These are phyloP conservation scores for Tolypocladium amazonense DNA, from an alignment of 2,329 filamentous ascomycete genomes.

Conservation along the genomic window DNA sequence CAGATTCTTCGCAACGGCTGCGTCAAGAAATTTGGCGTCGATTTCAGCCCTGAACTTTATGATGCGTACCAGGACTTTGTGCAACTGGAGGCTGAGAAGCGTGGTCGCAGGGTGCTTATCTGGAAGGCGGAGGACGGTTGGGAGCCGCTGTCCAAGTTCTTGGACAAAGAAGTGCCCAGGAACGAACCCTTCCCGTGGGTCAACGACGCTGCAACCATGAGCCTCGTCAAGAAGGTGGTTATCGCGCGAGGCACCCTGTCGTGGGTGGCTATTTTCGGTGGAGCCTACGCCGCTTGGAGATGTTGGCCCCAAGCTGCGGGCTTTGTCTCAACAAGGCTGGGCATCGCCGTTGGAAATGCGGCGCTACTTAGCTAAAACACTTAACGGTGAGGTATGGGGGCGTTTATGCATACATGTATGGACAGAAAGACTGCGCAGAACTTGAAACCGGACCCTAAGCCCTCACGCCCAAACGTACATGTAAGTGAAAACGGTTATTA, in stretches of 20 bases:
- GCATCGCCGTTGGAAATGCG: not conserved
- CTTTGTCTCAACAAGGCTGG: not conserved
- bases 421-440: no score
- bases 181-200: constrained; percentile 19
- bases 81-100: constrained; percentile 15
- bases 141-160: constrained; percentile 30
- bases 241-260: constrained; percentile 6
- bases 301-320: constrained; percentile 3
- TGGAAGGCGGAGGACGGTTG: constrained; percentile 27
- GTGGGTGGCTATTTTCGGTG: constrained; percentile 5
- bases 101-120: constrained; percentile 14
- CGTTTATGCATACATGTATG: not conserved
- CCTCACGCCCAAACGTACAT: no score
- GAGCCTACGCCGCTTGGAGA: constrained; percentile 3
- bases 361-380: not conserved
- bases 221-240: constrained; percentile 5
- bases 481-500: no score
- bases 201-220: constrained; percentile 16
- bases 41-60: constrained; percentile 7
- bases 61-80: constrained; percentile 14
- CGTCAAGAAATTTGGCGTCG: constrained; percentile 4
- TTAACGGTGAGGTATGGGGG: not conserved
- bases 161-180: constrained; percentile 21
- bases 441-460: no score
- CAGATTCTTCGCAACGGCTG: constrained; percentile 1